Conservation (phyloP, 192 early-diverging fungal species). For the Backusella luteola region DNA sequence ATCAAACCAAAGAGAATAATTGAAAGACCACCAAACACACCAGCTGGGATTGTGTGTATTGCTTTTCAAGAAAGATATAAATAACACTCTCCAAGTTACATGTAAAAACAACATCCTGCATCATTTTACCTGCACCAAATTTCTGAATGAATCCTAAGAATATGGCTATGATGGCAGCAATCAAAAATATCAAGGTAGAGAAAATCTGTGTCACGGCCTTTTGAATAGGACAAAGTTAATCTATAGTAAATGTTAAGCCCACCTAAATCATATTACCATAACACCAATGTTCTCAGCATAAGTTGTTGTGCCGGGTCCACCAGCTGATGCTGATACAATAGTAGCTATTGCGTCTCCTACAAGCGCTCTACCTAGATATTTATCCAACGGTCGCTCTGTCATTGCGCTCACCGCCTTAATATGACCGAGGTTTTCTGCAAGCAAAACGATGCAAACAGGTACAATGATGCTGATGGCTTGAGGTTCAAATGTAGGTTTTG, state of each 20-base stretch:
- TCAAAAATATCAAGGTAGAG: conserved; percentile 49
- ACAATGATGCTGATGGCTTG: conserved; percentile 49
- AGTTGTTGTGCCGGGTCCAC: conserved; percentile 52
- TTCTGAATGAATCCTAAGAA: conserved; percentile 56
- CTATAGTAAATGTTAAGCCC: too few relatives aligned
- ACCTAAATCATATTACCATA: conserved; percentile 22
- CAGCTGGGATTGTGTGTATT: conserved; percentile 48
- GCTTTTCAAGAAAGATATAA: background rate
- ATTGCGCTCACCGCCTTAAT: conserved; percentile 53
- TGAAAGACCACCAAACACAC: conserved; percentile 53
- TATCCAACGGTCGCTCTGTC: conserved; percentile 39
- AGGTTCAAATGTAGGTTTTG: conserved; percentile 40
- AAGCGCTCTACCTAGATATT: conserved; percentile 51
- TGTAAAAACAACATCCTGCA: background rate
- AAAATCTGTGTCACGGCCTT: conserved; percentile 48
- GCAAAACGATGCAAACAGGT: conserved; percentile 49
- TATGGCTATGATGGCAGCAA: conserved; percentile 55
- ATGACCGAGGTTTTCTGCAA: conserved; percentile 59
- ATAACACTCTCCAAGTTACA: background rate
- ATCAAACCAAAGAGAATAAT: conserved; percentile 55
- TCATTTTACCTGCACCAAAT: conserved; percentile 39
- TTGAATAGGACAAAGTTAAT: too few relatives aligned
- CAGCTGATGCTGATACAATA: conserved; percentile 44
- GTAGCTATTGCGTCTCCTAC: conserved; percentile 55
- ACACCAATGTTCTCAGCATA: conserved; percentile 61